Percentiles rank a stretch among this genome's conserved stretches.
phyloP scores from a whole-genome alignment of 495 filamentous ascomycete species.

The Rostrohypoxylon terebratum region DNA sequence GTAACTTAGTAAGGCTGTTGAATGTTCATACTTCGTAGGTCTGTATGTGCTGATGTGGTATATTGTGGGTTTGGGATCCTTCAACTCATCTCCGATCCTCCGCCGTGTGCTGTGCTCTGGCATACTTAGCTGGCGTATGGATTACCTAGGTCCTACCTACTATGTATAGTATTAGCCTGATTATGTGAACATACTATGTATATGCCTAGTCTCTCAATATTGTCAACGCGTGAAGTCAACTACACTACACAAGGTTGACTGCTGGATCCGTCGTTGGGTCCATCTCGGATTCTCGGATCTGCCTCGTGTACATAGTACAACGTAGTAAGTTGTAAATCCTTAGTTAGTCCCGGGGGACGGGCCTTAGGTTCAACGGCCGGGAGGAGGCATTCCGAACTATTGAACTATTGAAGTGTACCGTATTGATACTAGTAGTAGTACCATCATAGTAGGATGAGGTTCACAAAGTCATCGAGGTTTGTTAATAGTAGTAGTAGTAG shows the following conservation, averaged over 20 bases:
- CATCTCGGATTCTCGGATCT: slow-evolving; percentile 20
- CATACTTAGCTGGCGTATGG: background rate
- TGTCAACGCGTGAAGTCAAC: slow-evolving; percentile 25
- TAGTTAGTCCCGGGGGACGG: slow-evolving; percentile 26
- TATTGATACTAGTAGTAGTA: too few relatives aligned
- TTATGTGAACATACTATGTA: slow-evolving; percentile 10
- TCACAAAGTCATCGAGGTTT: background rate
- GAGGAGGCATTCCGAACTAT: slow-evolving; percentile 13
- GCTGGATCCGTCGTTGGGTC: background rate
- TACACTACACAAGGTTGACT: slow-evolving; percentile 32
- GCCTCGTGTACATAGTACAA: slow-evolving; percentile 35
- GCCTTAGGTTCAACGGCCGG: slow-evolving; percentile 21
- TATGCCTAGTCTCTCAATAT: background rate
- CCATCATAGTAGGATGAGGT: background rate
- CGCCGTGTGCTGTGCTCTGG: slow-evolving; percentile 10
- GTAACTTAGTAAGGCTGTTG: background rate
- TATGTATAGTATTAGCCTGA: background rate
- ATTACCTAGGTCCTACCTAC: background rate
- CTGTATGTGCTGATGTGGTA: background rate
- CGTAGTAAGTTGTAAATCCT: too few relatives aligned
- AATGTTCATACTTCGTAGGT: slow-evolving; percentile 7
- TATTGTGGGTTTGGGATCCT: slow-evolving; percentile 19
- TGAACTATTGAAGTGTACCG: too few relatives aligned
- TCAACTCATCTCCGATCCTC: slow-evolving; percentile 36
- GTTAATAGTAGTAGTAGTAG: too few relatives aligned